phyloP scores from a whole-genome alignment of 164 flowering plant genomes.

The Tetrastigma voinierianum region DNA sequence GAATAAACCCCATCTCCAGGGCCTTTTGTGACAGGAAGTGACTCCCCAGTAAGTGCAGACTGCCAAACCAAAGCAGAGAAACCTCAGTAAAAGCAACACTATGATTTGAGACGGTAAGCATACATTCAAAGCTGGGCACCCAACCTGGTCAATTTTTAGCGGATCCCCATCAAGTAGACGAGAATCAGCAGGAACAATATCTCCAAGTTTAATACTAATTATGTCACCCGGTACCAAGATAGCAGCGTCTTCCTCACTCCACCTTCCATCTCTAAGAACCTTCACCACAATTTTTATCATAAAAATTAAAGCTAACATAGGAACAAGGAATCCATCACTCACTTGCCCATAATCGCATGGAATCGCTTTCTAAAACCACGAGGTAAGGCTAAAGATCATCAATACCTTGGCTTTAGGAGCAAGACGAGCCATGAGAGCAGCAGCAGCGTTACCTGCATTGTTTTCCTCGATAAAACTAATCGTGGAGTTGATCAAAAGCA shows the following conservation, averaged over 20 bases:
- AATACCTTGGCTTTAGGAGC: constrained; percentile 87
- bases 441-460: constrained; percentile 95
- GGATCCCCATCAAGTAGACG: constrained; percentile 87
- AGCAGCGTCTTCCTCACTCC: constrained; percentile 85
- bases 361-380: neutral
- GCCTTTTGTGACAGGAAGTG: constrained; percentile 80
- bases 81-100: neutral
- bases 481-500: constrained; percentile 78
- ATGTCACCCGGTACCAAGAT: constrained; percentile 81
- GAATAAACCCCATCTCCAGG: constrained; percentile 84
- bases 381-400: neutral
- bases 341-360: neutral
- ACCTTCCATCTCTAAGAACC: constrained; percentile 77
- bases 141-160: constrained; percentile 40
- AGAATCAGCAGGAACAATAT: constrained; percentile 83
- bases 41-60: constrained; percentile 91
- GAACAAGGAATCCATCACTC: neutral
- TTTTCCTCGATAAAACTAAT: constrained; percentile 91
- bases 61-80: constrained; percentile 23
- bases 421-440: constrained; percentile 88
- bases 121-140: neutral
- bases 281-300: constrained; percentile 15
- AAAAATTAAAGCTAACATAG: neutral
- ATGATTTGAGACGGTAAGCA: neutral
- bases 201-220: constrained; percentile 79